Base-by-base conservation (phyloP, 2,329 filamentous ascomycete genomes). In the Bipolaris oryzae region DNA sequence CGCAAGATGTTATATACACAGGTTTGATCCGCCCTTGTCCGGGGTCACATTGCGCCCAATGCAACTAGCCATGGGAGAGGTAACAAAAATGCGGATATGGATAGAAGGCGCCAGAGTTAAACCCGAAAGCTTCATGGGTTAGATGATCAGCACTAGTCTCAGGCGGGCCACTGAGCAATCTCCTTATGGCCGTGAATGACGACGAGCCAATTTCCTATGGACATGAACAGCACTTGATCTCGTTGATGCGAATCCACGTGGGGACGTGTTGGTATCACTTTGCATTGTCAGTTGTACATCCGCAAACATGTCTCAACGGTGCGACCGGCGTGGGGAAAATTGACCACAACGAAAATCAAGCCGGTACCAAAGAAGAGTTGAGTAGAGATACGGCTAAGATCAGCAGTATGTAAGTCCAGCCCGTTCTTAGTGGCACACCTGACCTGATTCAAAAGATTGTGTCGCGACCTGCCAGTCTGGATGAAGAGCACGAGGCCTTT, bases 31-130 rank as follows among this genome's bases (percentile, higher is more conserved):
- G 15, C 37, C 28, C 34, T 20, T 39, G n/a, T 11, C 44, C 18
- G 18, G 39, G 33, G 25, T 53, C 41, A 33, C 34, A 25, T 38
- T 21, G n/a, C 21, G 45, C 49, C 38, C 16, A 38, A 34, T 47
- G 31, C 49, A 53, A 53, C 48, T 56, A 56, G 42, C 35, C 16
- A 43, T 44, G 25, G 42, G 33, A 13, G 23, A 34, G 31, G 15
- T n/a, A 49, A 33, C 52, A 53, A 28, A 39, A 25, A 43, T 34
- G 34, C 23, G 37, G 34, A 45, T 18, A 15, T 47, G 21, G 16
- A 34, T 25, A 21, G 21, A 35, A 43, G 23, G 47, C 34, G 46
- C 46, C 31, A 38, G 43, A 11, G 31, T 23, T 52, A 43, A 16
- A 13, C n/a, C 46, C 42, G 33, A 35, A 48, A 37, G 31, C 23